phyloP scores from a whole-genome alignment of 2,329 filamentous ascomycete genomes.

The Trichoderma arundinaceum region DNA sequence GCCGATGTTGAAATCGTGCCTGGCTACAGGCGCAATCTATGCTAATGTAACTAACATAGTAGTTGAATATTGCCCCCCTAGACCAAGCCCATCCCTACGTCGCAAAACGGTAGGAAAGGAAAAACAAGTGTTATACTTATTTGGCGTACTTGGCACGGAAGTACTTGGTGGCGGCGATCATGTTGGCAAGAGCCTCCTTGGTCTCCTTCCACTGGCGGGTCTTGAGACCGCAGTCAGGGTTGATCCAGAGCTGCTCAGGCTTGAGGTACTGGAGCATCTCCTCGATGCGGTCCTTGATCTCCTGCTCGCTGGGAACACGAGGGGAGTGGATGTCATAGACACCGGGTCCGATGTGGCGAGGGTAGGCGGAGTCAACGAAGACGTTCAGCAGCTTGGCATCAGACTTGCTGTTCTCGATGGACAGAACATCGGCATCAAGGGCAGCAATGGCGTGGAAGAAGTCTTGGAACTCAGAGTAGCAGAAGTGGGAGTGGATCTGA shows the following conservation, averaged over 20 bases:
- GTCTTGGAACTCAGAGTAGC: slow-evolving; percentile 99
- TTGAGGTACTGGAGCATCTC: slow-evolving; percentile 99
- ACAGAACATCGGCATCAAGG: slow-evolving; percentile 96
- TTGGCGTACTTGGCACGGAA: slow-evolving; percentile 89
- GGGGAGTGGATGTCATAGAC: slow-evolving; percentile 99
- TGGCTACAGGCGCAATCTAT: slow-evolving; percentile 47
- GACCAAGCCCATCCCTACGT: slow-evolving; percentile 34
- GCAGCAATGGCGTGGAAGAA: slow-evolving; percentile 99
- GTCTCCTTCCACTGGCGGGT: slow-evolving; percentile 98
- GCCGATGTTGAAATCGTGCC: slow-evolving; percentile 66
- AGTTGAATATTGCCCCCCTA: slow-evolving; percentile 40
- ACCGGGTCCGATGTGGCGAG: slow-evolving; percentile 97
- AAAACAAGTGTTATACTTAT: slow-evolving; percentile 47
- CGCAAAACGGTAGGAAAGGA: slow-evolving; percentile 33
- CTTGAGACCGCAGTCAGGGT: slow-evolving; percentile 99
- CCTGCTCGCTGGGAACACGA: slow-evolving; percentile 93
- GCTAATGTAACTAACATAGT: slow-evolving; percentile 40
- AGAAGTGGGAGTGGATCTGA: slow-evolving; percentile 99
- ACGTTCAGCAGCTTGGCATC: slow-evolving; percentile 99
- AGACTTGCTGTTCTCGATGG: slow-evolving; percentile 99
- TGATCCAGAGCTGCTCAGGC: slow-evolving; percentile 99
- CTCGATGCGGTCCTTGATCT: slow-evolving; percentile 96
- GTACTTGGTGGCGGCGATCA: slow-evolving; percentile 98
- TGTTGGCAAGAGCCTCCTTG: slow-evolving; percentile 92
- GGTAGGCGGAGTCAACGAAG: slow-evolving; percentile 96